Evolutionary conservation across 345 rosid genomes (phyloP), one percentile per base, ranked within the genome.

Genomic region (Syzygium jambos): DNA sequence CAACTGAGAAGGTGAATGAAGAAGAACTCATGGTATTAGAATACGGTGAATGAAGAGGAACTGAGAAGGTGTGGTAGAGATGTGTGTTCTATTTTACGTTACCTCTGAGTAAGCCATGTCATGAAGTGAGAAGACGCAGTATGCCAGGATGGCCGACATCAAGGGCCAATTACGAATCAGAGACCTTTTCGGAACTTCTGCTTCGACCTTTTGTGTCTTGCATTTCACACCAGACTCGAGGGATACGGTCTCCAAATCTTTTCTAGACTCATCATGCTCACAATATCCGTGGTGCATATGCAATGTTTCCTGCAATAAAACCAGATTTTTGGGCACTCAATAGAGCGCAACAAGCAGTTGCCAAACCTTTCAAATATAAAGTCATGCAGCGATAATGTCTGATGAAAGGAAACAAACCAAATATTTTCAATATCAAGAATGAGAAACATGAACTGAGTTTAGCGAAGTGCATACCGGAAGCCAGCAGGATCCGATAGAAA

Each of bases 31-130:
- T 73, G 49, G 22, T 34, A 5, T 29, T 15, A 11, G 46, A 9
- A 23, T 25, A 53, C 52, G 4, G 56, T 11, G 85, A 82, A 52
- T 15, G 52, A 82, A 54, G 59, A 43, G 46, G 46, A 53, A 84
- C 34, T 49, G 15, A n/a, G 56, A 52, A 87, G 25, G 52, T 1
- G 16, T 6, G 29, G 55, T 21, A 34, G 52, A 68, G 41, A 38
- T 14, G 19, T 11, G 17, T 27, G 30, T 73, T 34, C 7, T 41
- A 22, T 21, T 15, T 10, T 51, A 57, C 23, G 4, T 27, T 90
- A 96, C 99, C 98, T 98, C 98, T 3, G 97, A 85, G 91, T 96
- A 98, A 87, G 99, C 98, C 99, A 98, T 96, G 87, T 98, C 98
- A 61, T 95, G 97, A 86, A 98, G 98, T 25, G 99, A 94, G 91